Base-by-base conservation (phyloP, 805 yeast species). In the Myxozyma neotropica region DNA sequence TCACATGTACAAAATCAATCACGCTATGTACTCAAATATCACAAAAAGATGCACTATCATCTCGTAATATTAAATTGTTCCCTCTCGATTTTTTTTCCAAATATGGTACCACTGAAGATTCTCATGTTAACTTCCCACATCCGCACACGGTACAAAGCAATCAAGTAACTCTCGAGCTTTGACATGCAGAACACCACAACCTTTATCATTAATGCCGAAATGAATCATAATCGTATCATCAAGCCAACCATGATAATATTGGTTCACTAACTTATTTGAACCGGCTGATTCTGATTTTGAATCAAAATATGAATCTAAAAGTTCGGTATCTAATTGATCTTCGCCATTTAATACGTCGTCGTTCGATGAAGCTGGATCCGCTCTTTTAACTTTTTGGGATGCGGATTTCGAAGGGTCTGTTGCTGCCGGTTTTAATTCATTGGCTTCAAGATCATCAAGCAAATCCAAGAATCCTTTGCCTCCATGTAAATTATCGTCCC, bases 181-280 rank as follows among this genome's bases (percentile, higher is more conserved):
- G 42, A 54, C 57, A 17, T 59, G 64, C 21, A 59, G 15, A 17
- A 47, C 57, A 8, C 57, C 59, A 0, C 54, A 27, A 13, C 54
- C 59, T 4, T 26, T 12, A 24, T 61, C 65, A 17, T 39, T 43
- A 21, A 61, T 50, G 3, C 65, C 65, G 27, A 51, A 55, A 26
- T 42, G 44, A 23, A 61, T 47, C 65, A 61, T 58, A 27, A 61
- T 47, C 7, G 42, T 33, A 36, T 61, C 64, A 31, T 61, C 59
- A 3, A 61, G 42, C 65, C 65, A 61, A 33, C 65, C 64, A 33
- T 61, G 65, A 39, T 33, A 50, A 45, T 49, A 61, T 36, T 48
- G 57, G 5, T 65, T 54, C 26, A 53, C 64, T 17, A 61, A 26
- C 29, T 48, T 36, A 38, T 54, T 54, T 23, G 29, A 7, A 8